phyloP scores from a whole-genome alignment of 2,329 filamentous ascomycete genomes.

The Aspergillus sp. region DNA sequence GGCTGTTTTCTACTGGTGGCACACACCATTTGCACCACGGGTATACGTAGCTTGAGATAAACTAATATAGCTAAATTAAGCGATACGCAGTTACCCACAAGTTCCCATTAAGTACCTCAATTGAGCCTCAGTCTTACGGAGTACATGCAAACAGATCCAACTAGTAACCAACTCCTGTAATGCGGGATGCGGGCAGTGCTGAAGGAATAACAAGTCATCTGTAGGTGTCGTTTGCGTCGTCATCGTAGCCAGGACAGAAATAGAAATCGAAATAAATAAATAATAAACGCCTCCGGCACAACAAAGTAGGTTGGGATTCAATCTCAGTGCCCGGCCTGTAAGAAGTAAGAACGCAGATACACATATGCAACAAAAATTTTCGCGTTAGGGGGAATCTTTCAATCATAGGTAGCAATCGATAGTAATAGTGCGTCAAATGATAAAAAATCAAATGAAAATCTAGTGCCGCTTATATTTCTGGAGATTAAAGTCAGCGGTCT shows the following conservation, averaged over 20 bases:
- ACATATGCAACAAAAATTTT: conserved; percentile 4
- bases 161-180: neutral
- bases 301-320: neutral
- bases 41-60: no score
- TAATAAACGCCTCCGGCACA: neutral
- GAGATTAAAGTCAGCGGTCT: conserved; percentile 10
- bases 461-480: conserved; percentile 48
- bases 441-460: neutral
- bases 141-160: neutral
- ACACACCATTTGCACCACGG: no score
- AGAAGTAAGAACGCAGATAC: neutral
- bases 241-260: neutral
- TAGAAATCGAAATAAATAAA: neutral
- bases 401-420: neutral
- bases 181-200: neutral
- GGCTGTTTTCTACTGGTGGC: neutral
- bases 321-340: neutral
- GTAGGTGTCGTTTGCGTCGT: neutral
- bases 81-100: neutral
- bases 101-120: conserved; percentile 12
- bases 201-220: neutral
- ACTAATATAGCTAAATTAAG: neutral
- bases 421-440: neutral
- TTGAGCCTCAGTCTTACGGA: neutral
- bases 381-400: conserved; percentile 10